Evolutionary conservation across 2,329 filamentous ascomycete species (phyloP).

Genomic region (Xylaria sp.): DNA sequence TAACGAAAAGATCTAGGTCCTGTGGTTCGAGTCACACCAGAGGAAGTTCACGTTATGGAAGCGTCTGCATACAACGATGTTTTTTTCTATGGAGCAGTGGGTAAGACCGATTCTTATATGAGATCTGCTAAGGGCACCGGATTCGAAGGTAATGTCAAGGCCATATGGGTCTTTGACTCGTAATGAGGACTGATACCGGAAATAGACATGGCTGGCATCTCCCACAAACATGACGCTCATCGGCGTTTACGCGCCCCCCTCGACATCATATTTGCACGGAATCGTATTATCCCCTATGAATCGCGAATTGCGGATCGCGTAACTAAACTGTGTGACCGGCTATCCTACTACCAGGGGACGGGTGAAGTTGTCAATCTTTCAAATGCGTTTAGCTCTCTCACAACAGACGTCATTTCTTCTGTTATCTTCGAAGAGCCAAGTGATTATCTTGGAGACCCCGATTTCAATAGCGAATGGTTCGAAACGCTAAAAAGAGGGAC

Average conservation of each 20-base stretch:
- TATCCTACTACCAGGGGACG: not conserved
- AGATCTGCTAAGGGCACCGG: conserved; percentile 3
- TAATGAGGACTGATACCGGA: not conserved
- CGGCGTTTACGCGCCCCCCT: conserved; percentile 4
- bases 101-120: conserved; percentile 5
- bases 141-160: conserved; percentile 3
- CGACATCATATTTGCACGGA: conserved; percentile 4
- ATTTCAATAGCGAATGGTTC: conserved; percentile 12
- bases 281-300: conserved; percentile 1
- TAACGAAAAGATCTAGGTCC: not conserved
- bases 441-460: conserved; percentile 14
- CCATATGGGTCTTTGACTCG: not conserved
- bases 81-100: not conserved
- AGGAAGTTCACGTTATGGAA: conserved; percentile 9
- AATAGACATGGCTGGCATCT: conserved; percentile 10
- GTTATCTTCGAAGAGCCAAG: conserved; percentile 12
- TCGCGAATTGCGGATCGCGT: conserved; percentile 7
- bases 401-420: conserved; percentile 10
- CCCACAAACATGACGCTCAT: not conserved
- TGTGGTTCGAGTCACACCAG: conserved; percentile 10
- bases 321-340: not conserved
- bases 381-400: conserved; percentile 9
- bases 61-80: conserved; percentile 3
- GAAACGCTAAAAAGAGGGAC: conserved; percentile 9
- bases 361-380: conserved; percentile 12